Conservation (phyloP, 768 basidiomycete genomes). For the Lentinula aciculospora region DNA sequence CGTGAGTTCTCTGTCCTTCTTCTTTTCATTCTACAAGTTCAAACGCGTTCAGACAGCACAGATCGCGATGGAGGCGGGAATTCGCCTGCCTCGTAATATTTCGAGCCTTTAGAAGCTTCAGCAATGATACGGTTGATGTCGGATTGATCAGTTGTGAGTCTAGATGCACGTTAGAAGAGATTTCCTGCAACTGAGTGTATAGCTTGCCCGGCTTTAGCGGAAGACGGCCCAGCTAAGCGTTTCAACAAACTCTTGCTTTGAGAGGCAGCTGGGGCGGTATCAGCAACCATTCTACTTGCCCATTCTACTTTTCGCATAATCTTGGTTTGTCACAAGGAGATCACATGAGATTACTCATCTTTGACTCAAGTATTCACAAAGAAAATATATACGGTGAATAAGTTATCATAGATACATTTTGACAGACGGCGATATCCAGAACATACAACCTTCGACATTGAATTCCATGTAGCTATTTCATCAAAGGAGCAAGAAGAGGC, state of each 20-base stretch:
- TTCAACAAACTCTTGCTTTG: conserved; percentile 50
- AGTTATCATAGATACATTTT: not conserved
- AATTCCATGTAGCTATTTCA: not conserved
- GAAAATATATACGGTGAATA: not conserved
- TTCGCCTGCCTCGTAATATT: conserved; percentile 74
- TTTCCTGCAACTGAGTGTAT: not conserved
- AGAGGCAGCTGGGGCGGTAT: not conserved
- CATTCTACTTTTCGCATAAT: too few species aligned
- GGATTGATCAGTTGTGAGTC: conserved; percentile 70
- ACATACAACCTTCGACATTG: not conserved
- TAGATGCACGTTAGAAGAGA: conserved; percentile 14
- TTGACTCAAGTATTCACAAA: too few species aligned
- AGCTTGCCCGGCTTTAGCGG: conserved; percentile 81
- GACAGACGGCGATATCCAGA: not conserved
- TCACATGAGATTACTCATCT: too few species aligned
- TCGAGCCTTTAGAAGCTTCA: conserved; percentile 88
- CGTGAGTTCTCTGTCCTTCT: conserved; percentile 82
- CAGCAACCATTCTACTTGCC: too few species aligned
- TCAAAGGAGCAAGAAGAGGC: conserved; percentile 1
- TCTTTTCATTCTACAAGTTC: conserved; percentile 70
- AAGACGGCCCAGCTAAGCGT: conserved; percentile 83
- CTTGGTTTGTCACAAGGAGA: too few species aligned
- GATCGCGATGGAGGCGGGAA: not conserved
- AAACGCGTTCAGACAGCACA: not conserved
- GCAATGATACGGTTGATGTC: conserved; percentile 88